These are phyloP conservation scores for Sporopachydermia cereana DNA, from an alignment of 1,139 yeast genomes.

Conservation along the genomic window DNA sequence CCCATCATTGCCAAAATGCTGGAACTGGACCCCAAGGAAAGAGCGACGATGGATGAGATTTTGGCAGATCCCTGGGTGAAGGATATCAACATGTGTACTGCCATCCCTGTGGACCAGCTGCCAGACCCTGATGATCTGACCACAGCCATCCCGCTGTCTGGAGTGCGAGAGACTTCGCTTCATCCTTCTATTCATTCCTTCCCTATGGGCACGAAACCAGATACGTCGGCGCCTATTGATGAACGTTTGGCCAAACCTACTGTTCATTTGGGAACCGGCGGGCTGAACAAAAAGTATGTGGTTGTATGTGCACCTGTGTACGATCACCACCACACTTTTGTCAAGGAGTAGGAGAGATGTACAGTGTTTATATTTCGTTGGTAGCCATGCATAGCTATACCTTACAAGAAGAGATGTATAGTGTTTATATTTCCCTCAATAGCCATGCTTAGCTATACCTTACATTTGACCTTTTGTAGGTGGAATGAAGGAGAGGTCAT, in stretches of 20 bases:
- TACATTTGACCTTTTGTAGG: too few relatives aligned
- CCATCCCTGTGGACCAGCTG: conserved; percentile 1
- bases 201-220: conserved; percentile 5
- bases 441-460: too few relatives aligned
- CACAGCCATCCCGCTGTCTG: not conserved
- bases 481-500: too few relatives aligned
- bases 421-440: too few relatives aligned
- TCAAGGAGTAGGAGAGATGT: not conserved
- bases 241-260: not conserved
- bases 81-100: conserved; percentile 35
- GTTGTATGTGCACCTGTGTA: not conserved
- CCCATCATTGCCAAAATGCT: conserved; percentile 69
- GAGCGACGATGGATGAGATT: conserved; percentile 64
- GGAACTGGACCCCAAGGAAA: conserved; percentile 48
- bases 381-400: too few relatives aligned
- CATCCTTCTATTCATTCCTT: conserved; percentile 2
- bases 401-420: too few relatives aligned
- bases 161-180: not conserved
- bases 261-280: not conserved
- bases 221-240: not conserved
- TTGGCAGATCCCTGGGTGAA: conserved; percentile 60
- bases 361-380: too few relatives aligned
- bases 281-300: conserved; percentile 5
- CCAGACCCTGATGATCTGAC: conserved; percentile 1
- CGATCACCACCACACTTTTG: conserved; percentile 2